phyloP scores from a whole-genome alignment of 2,329 filamentous ascomycete genomes.

The Daldinia sp. region DNA sequence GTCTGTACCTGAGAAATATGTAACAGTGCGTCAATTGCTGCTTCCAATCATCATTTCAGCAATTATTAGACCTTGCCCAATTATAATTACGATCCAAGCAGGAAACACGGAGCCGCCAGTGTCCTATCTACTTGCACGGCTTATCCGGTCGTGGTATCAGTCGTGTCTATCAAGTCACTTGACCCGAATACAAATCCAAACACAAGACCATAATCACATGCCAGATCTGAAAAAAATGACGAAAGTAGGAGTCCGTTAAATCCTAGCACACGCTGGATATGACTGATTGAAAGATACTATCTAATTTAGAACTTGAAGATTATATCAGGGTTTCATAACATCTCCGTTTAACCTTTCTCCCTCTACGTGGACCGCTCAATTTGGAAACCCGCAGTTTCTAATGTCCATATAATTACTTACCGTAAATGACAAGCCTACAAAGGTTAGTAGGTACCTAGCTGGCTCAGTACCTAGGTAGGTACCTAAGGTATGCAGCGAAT shows the following conservation, averaged over 20 bases:
- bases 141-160: slow-evolving; percentile 8
- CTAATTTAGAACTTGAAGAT: background rate
- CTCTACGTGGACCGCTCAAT: no score
- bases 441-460: background rate
- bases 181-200: slow-evolving; percentile 8
- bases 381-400: background rate
- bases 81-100: background rate
- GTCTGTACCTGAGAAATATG: background rate
- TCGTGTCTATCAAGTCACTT: slow-evolving; percentile 19
- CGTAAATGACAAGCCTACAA: background rate
- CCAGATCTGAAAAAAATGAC: slow-evolving; percentile 36
- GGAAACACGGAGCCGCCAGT: background rate
- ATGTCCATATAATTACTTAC: background rate
- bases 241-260: background rate
- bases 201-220: slow-evolving; percentile 35
- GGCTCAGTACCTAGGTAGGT: background rate
- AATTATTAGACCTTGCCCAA: background rate
- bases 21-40: background rate
- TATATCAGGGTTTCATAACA: background rate
- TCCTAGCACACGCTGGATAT: no score
- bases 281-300: no score
- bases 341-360: background rate
- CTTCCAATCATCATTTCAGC: background rate
- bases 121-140: background rate
- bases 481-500: background rate